Evolutionary conservation across 495 filamentous ascomycete genomes (phyloP).

Genomic region (Penicillium goetzii): DNA sequence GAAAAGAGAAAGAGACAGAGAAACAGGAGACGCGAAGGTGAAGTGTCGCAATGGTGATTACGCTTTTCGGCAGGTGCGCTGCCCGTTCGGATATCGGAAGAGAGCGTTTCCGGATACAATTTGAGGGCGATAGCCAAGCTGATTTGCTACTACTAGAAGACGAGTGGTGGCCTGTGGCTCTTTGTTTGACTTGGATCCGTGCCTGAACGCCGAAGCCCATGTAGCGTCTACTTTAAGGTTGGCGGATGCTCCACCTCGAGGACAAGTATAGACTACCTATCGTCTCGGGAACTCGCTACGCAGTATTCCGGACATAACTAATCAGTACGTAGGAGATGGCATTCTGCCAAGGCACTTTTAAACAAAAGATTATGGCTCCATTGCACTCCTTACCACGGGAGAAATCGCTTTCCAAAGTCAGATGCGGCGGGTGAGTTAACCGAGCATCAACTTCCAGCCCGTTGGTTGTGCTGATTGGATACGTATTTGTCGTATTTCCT

Average conservation of each 20-base stretch:
- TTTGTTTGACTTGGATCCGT: not conserved
- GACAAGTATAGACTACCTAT: not conserved
- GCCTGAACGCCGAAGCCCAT: not conserved
- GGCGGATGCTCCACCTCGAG: not conserved
- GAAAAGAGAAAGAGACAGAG: not conserved
- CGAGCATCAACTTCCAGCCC: not conserved
- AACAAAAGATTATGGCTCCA: not conserved
- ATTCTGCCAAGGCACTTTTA: not conserved
- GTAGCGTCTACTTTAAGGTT: constrained; percentile 2
- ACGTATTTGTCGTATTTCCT: constrained; percentile 21
- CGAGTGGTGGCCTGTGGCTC: not conserved
- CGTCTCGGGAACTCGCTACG: not conserved
- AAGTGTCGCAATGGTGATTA: not conserved
- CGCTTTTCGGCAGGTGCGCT: constrained; percentile 9
- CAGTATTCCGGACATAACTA: not conserved
- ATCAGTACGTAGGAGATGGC: not conserved
- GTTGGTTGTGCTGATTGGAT: constrained; percentile 9
- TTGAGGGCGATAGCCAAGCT: not conserved
- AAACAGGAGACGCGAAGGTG: not conserved
- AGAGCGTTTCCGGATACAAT: not conserved
- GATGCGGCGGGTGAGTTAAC: not conserved
- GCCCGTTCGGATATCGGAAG: constrained; percentile 18
- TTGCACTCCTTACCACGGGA: not conserved
- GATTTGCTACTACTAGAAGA: not conserved
- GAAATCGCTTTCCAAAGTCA: not conserved